These are phyloP conservation scores for Spathaspora gorwiae DNA, from an alignment of 805 yeast species.

Conservation along the genomic window DNA sequence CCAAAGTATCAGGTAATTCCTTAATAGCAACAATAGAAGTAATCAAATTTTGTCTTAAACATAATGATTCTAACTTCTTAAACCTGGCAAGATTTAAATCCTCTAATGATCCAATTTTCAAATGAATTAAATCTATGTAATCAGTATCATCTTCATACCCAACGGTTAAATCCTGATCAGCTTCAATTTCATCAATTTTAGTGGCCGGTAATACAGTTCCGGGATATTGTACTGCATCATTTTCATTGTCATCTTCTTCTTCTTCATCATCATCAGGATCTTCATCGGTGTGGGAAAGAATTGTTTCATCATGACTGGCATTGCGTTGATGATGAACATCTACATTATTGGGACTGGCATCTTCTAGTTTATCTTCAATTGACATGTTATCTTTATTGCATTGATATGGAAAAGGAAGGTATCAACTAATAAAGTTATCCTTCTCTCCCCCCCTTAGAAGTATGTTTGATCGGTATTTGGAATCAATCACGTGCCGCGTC, in stretches of 20 bases:
- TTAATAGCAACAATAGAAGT: constrained; percentile 52
- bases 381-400: neutral
- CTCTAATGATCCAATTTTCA: constrained; percentile 61
- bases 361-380: neutral
- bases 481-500: no score
- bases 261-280: constrained; percentile 21
- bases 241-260: constrained; percentile 19
- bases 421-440: no score
- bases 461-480: no score
- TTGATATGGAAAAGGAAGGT: no score
- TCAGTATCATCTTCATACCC: constrained; percentile 56
- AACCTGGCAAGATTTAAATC: constrained; percentile 59
- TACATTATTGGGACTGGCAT: neutral
- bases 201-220: constrained; percentile 43
- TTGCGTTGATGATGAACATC: neutral
- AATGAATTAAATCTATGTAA: constrained; percentile 62
- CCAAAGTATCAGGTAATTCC: constrained; percentile 65
- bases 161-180: constrained; percentile 62
- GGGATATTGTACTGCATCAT: constrained; percentile 40
- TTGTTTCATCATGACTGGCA: neutral
- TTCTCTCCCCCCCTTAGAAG: no score
- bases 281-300: constrained; percentile 8
- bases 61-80: constrained; percentile 50
- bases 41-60: constrained; percentile 80
- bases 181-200: constrained; percentile 52